These are phyloP conservation scores for Colletotrichum spaethianum DNA, from an alignment of 2,329 filamentous ascomycete genomes.

Conservation along the genomic window DNA sequence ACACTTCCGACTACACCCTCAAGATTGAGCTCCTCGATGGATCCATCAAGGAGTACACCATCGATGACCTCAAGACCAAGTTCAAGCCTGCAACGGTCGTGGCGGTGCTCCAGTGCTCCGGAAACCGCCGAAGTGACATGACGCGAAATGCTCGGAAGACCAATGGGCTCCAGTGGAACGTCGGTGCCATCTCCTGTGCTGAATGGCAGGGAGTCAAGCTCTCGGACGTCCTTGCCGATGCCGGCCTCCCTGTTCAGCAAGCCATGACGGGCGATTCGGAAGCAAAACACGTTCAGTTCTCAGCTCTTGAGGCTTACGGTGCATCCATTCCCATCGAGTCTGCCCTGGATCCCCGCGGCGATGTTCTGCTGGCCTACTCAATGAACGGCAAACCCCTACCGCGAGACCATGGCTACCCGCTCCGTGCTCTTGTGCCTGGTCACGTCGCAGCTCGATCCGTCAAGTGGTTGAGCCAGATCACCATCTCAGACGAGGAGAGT, in stretches of 20 bases:
- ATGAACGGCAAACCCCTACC: conserved; percentile 78
- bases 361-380: conserved; percentile 76
- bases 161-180: conserved; percentile 72
- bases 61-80: conserved; percentile 66
- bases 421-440: conserved; percentile 74
- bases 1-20: conserved; percentile 60
- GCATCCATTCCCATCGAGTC: conserved; percentile 73
- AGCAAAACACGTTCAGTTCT: conserved; percentile 69
- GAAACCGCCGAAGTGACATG: conserved; percentile 73
- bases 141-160: conserved; percentile 62
- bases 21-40: conserved; percentile 71
- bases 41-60: conserved; percentile 65
- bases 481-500: conserved; percentile 76
- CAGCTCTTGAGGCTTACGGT: conserved; percentile 72
- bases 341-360: conserved; percentile 71
- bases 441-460: conserved; percentile 77
- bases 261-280: conserved; percentile 54
- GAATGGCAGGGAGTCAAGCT: conserved; percentile 71
- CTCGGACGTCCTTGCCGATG: conserved; percentile 69
- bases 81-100: conserved; percentile 68
- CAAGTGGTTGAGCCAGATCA: conserved; percentile 78
- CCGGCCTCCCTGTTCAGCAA: conserved; percentile 62
- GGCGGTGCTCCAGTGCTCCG: conserved; percentile 72
- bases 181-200: conserved; percentile 73
- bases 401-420: conserved; percentile 76